These are phyloP conservation scores for Hypoxylon sp. DNA, from an alignment of 2,329 filamentous ascomycete genomes.

Conservation along the genomic window DNA sequence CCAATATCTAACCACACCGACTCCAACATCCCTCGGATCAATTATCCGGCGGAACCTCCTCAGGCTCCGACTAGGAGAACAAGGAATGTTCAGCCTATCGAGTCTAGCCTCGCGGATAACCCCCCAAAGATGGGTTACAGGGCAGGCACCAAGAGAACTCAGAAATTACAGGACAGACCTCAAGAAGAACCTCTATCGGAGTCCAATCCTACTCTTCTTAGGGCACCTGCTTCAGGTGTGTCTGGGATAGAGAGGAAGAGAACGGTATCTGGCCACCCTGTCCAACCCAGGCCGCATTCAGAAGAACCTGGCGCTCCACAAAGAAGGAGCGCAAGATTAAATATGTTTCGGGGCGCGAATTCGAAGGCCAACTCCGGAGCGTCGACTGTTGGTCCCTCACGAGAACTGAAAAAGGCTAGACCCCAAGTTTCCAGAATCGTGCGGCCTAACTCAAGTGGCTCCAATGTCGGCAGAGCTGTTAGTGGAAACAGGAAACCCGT, in stretches of 20 bases:
- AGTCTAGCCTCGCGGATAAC: conserved; percentile 66
- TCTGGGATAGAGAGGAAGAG: conserved; percentile 80
- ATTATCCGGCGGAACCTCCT: conserved; percentile 59
- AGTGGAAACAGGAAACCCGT: conserved; percentile 88
- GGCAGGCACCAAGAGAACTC: conserved; percentile 60
- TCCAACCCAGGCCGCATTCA: conserved; percentile 64
- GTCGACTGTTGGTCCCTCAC: conserved; percentile 68
- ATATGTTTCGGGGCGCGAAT: conserved; percentile 76
- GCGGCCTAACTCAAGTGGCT: conserved; percentile 73
- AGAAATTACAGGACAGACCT: conserved; percentile 52
- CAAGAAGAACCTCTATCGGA: conserved; percentile 61
- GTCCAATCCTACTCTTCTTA: conserved; percentile 54
- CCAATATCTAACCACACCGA: conserved; percentile 66
- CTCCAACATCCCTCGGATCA: conserved; percentile 52
- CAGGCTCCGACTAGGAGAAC: conserved; percentile 67
- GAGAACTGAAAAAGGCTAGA: conserved; percentile 87
- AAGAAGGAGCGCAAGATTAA: conserved; percentile 78
- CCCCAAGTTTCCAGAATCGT: conserved; percentile 77
- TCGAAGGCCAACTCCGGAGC: conserved; percentile 72
- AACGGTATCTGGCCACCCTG: conserved; percentile 88
- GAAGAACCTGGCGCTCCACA: conserved; percentile 74
- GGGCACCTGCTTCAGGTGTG: conserved; percentile 56
- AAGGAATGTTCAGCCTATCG: conserved; percentile 66
- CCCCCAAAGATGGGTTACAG: conserved; percentile 75
- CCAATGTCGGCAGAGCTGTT: conserved; percentile 85